phyloP scores from a whole-genome alignment of 257 asterid genomes.

The Gentiana straminea region DNA sequence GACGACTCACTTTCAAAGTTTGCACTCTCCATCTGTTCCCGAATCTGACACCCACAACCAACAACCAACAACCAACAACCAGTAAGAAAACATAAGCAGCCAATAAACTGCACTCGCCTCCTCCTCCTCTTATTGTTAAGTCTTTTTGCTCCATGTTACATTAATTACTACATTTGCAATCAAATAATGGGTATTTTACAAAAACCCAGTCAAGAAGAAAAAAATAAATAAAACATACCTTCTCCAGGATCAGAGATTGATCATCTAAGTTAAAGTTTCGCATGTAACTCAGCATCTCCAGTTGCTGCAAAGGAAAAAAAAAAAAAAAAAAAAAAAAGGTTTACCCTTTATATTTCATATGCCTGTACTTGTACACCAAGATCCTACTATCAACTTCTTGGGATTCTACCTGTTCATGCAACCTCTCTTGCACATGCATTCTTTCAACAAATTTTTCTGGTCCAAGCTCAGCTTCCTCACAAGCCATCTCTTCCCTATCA shows the following conservation, averaged over 20 bases:
- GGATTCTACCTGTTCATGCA: constrained; percentile 55
- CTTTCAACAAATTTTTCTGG: constrained; percentile 55
- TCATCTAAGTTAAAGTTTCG: constrained; percentile 60
- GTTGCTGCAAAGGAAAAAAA: constrained; percentile 32
- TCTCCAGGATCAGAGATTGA: constrained; percentile 75
- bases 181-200: too few species aligned
- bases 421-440: constrained; percentile 36
- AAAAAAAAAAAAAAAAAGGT: too few species aligned
- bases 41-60: constrained; percentile 34
- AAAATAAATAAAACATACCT: constrained; percentile 25
- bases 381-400: not conserved
- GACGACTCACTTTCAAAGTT: constrained; percentile 66
- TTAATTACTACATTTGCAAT: too few species aligned
- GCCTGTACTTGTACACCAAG: constrained; percentile 3
- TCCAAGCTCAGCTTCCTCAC: constrained; percentile 94
- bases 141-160: too few species aligned
- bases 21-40: constrained; percentile 59
- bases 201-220: too few species aligned
- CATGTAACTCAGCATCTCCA: constrained; percentile 84
- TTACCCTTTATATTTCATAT: not conserved
- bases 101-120: too few species aligned
- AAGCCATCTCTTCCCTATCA: constrained; percentile 80
- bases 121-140: too few species aligned
- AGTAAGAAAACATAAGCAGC: not conserved
- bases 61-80: not conserved